Conservation (phyloP, 2,329 filamentous ascomycete genomes). For the Nannizziopsis arthrosporioides region DNA sequence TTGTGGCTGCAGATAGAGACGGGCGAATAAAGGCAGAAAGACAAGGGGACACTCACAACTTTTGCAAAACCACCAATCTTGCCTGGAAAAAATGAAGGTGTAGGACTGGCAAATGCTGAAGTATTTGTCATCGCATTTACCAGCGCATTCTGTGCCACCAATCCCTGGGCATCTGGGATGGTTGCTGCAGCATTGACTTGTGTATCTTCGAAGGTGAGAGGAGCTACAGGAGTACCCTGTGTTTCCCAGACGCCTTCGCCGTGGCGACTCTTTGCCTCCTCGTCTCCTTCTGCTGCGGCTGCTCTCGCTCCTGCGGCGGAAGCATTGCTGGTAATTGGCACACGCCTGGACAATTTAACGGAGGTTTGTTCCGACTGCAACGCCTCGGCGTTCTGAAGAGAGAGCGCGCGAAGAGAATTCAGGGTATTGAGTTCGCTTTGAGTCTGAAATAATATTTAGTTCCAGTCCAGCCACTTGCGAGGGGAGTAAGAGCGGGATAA, state of each 20-base stretch:
- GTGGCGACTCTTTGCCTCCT: conserved; percentile 11
- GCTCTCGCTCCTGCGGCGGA: not conserved
- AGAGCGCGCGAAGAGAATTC: conserved; percentile 5
- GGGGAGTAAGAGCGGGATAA: not conserved
- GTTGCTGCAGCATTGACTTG: not conserved
- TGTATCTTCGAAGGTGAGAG: not conserved
- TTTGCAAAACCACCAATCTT: not conserved
- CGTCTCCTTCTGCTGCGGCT: conserved; percentile 13
- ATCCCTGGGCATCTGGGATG: not conserved
- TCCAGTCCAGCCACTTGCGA: not conserved
- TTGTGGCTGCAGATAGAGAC: too few relatives aligned
- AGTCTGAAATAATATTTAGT: not conserved
- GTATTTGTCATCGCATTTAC: too few relatives aligned
- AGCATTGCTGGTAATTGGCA: not conserved
- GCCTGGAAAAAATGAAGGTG: too few relatives aligned
- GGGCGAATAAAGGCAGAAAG: not conserved
- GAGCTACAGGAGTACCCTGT: conserved; percentile 5
- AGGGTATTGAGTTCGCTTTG: conserved; percentile 4
- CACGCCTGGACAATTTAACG: not conserved
- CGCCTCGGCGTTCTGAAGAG: not conserved
- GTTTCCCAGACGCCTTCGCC: conserved; percentile 16
- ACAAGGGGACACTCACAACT: not conserved
- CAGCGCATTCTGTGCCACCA: too few relatives aligned
- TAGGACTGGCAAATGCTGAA: too few relatives aligned
- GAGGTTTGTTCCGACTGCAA: not conserved